phyloP scores from a whole-genome alignment of 1,284 basidiomycete genomes.

The Boletus semigastroideus region DNA sequence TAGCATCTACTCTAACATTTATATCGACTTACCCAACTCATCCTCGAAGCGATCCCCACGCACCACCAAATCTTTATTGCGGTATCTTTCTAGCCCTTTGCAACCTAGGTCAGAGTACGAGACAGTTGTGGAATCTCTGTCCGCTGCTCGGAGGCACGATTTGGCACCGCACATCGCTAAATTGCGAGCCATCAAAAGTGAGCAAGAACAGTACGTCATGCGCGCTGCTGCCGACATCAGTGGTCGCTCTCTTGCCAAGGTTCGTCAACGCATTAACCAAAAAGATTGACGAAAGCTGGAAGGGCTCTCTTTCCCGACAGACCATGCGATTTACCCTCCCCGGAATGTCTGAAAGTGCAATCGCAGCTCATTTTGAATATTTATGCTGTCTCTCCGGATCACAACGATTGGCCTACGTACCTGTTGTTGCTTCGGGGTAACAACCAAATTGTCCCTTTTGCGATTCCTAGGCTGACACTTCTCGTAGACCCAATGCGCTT shows the following conservation, averaged over 20 bases:
- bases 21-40: conserved; percentile 39
- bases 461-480: conserved; percentile 6
- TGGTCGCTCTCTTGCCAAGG: conserved; percentile 75
- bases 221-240: conserved; percentile 74
- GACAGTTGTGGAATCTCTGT: conserved; percentile 51
- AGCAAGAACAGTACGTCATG: conserved; percentile 70
- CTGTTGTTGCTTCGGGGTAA: conserved; percentile 91
- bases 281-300: not conserved
- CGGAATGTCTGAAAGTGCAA: conserved; percentile 68
- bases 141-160: conserved; percentile 46
- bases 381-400: conserved; percentile 76
- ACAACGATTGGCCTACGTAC: conserved; percentile 88
- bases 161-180: conserved; percentile 61
- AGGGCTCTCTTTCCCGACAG: conserved; percentile 34
- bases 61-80: conserved; percentile 46
- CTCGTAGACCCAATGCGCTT: conserved; percentile 72
- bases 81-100: conserved; percentile 44
- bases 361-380: conserved; percentile 91
- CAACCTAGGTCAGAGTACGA: conserved; percentile 48
- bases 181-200: conserved; percentile 70
- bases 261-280: conserved; percentile 25
- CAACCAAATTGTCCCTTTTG: conserved; percentile 19
- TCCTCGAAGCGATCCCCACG: conserved; percentile 29
- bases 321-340: conserved; percentile 81
- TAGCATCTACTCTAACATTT: conserved; percentile 38